Percentiles rank a stretch among this genome's conserved stretches.
Conservation (phyloP, 768 basidiomycete genomes). For the Kwoniella sp. region DNA sequence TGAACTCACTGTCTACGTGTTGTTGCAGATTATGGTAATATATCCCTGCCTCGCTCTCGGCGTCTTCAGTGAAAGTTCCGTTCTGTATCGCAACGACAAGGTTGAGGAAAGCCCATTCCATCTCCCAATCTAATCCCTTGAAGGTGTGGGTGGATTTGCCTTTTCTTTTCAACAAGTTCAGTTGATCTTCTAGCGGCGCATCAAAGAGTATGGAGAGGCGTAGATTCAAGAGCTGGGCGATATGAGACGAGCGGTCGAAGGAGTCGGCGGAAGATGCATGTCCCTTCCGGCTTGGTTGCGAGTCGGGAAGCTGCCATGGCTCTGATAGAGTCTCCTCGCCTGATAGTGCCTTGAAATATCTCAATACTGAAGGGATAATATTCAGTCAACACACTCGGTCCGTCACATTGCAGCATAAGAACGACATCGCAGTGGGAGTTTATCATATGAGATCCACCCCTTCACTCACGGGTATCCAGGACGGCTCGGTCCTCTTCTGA, state of each 20-base stretch:
- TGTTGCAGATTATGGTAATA: background rate
- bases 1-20: background rate
- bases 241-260: background rate
- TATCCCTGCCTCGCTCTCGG: background rate
- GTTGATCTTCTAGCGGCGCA: constrained; percentile 25
- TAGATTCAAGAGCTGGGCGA: background rate
- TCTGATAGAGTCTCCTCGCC: background rate
- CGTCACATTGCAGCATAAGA: no score
- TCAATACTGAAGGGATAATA: no score
- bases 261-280: no score
- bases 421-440: no score
- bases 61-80: background rate
- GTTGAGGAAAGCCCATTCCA: constrained; percentile 32
- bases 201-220: constrained; percentile 33
- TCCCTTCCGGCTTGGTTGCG: no score
- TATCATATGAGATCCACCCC: no score
- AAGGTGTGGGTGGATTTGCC: background rate
- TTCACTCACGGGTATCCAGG: background rate
- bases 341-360: no score
- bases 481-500: background rate
- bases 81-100: constrained; percentile 9
- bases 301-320: background rate
- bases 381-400: no score
- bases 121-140: constrained; percentile 15
- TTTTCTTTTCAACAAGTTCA: background rate